These are phyloP conservation scores for Candida stauntonica DNA, from an alignment of 805 yeast species.

Conservation along the genomic window DNA sequence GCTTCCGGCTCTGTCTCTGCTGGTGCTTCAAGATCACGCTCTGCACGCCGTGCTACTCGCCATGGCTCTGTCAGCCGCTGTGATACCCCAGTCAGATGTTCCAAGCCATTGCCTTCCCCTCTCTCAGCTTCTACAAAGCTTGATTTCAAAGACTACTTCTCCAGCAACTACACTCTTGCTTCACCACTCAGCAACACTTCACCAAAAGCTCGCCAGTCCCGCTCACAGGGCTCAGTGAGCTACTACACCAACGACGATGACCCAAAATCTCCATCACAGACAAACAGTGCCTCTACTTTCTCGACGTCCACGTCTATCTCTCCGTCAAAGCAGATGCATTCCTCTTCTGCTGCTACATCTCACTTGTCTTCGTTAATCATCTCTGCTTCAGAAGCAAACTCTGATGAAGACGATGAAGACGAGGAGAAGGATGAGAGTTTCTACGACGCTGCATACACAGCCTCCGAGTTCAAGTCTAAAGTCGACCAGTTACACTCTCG, in stretches of 20 bases:
- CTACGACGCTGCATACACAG: slow-evolving; percentile 1
- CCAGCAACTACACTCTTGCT: slow-evolving; percentile 8
- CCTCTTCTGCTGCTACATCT: slow-evolving; percentile 1
- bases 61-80: neutral
- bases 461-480: neutral
- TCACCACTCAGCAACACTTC: neutral
- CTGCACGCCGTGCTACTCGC: slow-evolving; percentile 1
- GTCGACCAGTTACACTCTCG: slow-evolving; percentile 1
- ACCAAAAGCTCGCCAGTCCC: slow-evolving; percentile 6
- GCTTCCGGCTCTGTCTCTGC: slow-evolving; percentile 3
- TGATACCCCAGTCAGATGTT: slow-evolving; percentile 28
- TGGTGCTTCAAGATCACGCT: slow-evolving; percentile 3
- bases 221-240: slow-evolving; percentile 13
- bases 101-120: slow-evolving; percentile 47
- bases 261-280: slow-evolving; percentile 1
- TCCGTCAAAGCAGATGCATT: slow-evolving; percentile 12
- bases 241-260: slow-evolving; percentile 13
- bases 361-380: slow-evolving; percentile 7
- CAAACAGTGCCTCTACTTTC: neutral
- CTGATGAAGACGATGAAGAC: slow-evolving; percentile 13
- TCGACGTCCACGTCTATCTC: neutral
- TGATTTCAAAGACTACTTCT: slow-evolving; percentile 13
- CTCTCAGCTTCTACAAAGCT: slow-evolving; percentile 23
- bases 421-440: slow-evolving; percentile 1
- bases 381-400: slow-evolving; percentile 16